These are phyloP conservation scores for Suhomyces sp. DNA, from an alignment of 805 yeast genomes.

Conservation along the genomic window DNA sequence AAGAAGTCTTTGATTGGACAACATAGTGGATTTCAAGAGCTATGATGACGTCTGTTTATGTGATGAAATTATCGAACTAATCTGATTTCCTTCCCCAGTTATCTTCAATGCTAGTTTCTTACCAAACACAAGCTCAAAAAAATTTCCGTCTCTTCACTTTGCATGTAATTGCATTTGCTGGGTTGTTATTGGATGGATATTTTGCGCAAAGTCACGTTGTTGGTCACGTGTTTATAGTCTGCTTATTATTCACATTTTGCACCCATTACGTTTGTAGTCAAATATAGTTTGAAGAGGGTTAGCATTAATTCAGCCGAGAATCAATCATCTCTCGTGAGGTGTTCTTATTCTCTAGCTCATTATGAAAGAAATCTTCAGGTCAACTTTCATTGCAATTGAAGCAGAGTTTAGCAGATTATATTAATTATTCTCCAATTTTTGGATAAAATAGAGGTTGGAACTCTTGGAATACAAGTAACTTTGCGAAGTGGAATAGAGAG, in stretches of 20 bases:
- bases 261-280: background rate
- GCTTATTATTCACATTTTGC: background rate
- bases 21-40: background rate
- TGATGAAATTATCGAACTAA: background rate
- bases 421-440: too few species aligned
- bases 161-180: constrained; percentile 15
- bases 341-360: too few species aligned
- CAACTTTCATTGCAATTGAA: too few species aligned
- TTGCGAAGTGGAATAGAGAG: background rate
- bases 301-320: background rate
- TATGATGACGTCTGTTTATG: background rate
- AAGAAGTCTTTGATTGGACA: constrained; percentile 25
- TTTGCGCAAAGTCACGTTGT: background rate
- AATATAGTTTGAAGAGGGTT: background rate
- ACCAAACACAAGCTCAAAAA: background rate
- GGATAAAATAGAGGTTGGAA: too few species aligned
- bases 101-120: background rate
- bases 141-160: constrained; percentile 3
- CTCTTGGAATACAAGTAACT: background rate
- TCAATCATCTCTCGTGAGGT: too few species aligned
- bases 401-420: too few species aligned
- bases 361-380: background rate
- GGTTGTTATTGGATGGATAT: constrained; percentile 12
- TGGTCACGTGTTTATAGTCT: background rate
- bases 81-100: background rate